A percentile compares a stretch with the other conserved stretches of the same genome.
phyloP scores from a whole-genome alignment of 345 rosid genomes.

The Eucalyptus polybractea region DNA sequence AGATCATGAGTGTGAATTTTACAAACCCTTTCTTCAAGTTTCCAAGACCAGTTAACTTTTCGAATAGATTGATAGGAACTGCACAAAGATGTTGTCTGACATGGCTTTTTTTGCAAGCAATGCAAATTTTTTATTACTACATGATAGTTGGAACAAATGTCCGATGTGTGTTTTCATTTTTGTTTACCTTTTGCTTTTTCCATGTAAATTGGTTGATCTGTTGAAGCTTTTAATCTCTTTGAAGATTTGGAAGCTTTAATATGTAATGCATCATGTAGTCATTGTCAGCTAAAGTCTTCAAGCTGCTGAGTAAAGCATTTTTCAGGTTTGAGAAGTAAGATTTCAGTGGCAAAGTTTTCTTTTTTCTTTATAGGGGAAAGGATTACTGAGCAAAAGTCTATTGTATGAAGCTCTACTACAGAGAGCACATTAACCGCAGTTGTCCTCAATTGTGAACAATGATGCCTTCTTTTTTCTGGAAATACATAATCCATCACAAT shows the following conservation, averaged over 20 bases:
- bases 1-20: neutral
- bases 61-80: neutral
- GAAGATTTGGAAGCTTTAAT: neutral
- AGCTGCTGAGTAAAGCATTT: neutral
- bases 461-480: neutral
- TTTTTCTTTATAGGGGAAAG: neutral
- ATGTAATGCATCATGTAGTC: neutral
- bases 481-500: neutral
- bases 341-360: neutral
- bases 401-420: neutral
- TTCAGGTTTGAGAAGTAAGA: neutral
- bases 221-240: neutral
- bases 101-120: neutral
- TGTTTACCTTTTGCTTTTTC: neutral
- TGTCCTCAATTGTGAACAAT: neutral
- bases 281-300: neutral
- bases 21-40: neutral
- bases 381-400: neutral
- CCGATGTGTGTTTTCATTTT: neutral
- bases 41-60: neutral
- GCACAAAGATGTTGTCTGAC: neutral
- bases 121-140: neutral
- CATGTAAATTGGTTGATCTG: neutral
- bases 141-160: neutral
- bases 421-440: neutral